Base-by-base conservation (phyloP, 176 grass and related monocot genomes). In the Bonia amplexicaulis region DNA sequence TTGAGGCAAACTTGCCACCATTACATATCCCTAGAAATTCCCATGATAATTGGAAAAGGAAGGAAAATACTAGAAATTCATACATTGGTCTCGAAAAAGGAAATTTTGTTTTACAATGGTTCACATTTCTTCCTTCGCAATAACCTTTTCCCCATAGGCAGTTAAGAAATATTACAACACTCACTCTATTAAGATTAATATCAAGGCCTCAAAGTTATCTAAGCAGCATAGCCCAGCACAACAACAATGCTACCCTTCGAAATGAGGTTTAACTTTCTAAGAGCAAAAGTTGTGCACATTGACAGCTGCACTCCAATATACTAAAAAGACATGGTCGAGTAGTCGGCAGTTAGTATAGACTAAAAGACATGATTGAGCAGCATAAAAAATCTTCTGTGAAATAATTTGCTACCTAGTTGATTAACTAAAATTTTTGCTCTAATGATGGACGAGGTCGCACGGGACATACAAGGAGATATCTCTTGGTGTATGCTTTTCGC, bases 161-260 rank as follows among this genome's bases (percentile, higher is more conserved):
- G 22, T 58, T 53, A 51, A 54, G 11, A 46, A 59, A 47, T 55
- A 48, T 9, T 49, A 76, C 14, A 58, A 51, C 47, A 67, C 42
- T 67, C 23, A 48, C 8, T 79, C 35, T 25, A 58, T 11, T 55
- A 55, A 29, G 26, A 77, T 14, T 48, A 78, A 37, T 78, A 37
- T 66, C 74, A 85, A 57, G 74, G 48, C 17, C 62, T 69, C 17
- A 69, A 59, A 27, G 73, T 68, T 85, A 46, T 85, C 15, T 15
- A 59, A 77, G 47, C 15, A 45, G 22, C 57, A 69, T 68, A 6
- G 6, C 19, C 35, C 26, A 12, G 33, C 22, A 20, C 17, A 76
- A 37, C 22, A 77, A 57, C 15, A 57, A 22, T 68, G 31, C 46
- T 76, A 54, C 6, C 26, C 20, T 74, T 42, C 4, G 13, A 78